Base-by-base conservation (phyloP, 1,139 yeast genomes). In the Taiozyma sp. region DNA sequence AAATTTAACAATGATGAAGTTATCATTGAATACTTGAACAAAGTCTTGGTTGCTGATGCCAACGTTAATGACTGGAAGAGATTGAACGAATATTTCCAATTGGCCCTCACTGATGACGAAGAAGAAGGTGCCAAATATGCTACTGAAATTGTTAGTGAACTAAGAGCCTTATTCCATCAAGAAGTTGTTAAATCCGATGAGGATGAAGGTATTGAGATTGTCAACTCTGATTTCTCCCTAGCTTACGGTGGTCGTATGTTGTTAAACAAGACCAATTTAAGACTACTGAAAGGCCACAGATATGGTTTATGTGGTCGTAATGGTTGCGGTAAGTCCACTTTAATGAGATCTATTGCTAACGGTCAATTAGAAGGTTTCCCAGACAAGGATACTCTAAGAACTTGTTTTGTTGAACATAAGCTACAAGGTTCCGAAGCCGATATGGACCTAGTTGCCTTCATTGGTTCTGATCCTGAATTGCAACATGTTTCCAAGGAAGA, bases 351-450 rank as follows among this genome's bases (percentile, higher is more conserved):
- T 40, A 93, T 93, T 65, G 90, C 97, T 51, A 90, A 90, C 67
- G 99, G 98, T 53, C 97, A 93, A 74, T 80, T 93, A 59, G 99
- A 93, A 73, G 99, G 99, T 7, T 93, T 93, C 83, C 99, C 99
- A 42, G 85, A 90, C 59, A 85, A 91, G 63, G 84, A 88, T 53
- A 87, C 87, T 65, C 76, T 93, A 60, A 85, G 87, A 69, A 93
- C 98, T 38, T 92, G 98, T 74, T 93, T 93, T 65, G 99, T 93
- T 48, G 99, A 93, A 75, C 99, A 93, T 75, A 89, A 89, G 67
- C 77, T 93, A 58, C 99, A 95, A 74, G 98, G 97, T 54, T 87
- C 89, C 56, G 97, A 93, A 69, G 96, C 92, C 52, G 95, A 87
- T 64, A 76, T 89, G 82, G 93, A 91, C 67, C 77, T 93, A 60